Evolutionary conservation across 164 flowering plant species (phyloP).

Genomic region (Annona cherimola): DNA sequence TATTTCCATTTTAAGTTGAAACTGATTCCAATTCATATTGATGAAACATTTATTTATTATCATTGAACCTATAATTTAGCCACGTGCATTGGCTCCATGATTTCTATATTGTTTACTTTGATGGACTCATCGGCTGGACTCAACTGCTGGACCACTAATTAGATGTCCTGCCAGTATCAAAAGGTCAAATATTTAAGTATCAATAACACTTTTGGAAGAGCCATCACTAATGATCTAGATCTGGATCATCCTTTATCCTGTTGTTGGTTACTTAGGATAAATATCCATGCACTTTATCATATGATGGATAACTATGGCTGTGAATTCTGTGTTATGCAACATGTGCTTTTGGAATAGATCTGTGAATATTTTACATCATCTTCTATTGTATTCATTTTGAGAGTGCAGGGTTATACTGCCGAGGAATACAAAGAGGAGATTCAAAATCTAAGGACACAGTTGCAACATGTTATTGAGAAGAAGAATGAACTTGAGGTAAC

Average conservation of each 20-base stretch:
- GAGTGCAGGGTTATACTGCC: slow-evolving; percentile 37
- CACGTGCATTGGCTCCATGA: no score
- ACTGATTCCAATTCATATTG: background rate
- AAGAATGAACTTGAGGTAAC: slow-evolving; percentile 73
- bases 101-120: background rate
- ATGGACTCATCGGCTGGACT: background rate
- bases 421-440: slow-evolving; percentile 44
- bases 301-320: background rate
- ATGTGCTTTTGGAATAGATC: background rate
- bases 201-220: background rate
- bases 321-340: background rate
- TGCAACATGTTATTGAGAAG: slow-evolving; percentile 47
- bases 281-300: background rate
- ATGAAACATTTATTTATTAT: background rate
- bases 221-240: background rate
- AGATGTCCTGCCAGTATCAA: background rate
- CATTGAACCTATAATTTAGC: background rate
- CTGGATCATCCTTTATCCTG: background rate
- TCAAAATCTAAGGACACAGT: slow-evolving; percentile 49
- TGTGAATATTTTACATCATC: background rate
- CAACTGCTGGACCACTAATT: background rate
- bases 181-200: no score
- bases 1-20: background rate
- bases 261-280: background rate
- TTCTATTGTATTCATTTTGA: slow-evolving; percentile 4